phyloP scores from a whole-genome alignment of 176 grass and related monocot genomes.

The Bothriochloa decipiens region DNA sequence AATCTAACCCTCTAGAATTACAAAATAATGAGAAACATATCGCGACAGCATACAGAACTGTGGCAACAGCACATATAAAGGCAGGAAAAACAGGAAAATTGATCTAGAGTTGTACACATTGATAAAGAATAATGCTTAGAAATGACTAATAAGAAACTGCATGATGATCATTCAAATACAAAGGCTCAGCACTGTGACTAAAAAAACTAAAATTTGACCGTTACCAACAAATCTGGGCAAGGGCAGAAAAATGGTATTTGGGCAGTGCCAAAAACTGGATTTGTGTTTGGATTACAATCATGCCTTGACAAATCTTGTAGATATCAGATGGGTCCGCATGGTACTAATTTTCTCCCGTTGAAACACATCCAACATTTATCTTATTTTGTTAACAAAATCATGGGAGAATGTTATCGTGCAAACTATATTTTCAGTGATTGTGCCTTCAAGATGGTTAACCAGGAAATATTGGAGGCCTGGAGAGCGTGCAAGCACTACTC shows the following conservation, averaged over 20 bases:
- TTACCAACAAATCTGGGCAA: background rate
- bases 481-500: background rate
- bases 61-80: background rate
- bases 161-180: background rate
- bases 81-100: background rate
- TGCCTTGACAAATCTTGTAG: background rate
- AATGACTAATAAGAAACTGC: background rate
- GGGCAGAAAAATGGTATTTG: background rate
- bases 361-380: background rate
- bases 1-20: too few species aligned
- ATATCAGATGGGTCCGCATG: background rate
- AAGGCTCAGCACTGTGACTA: background rate
- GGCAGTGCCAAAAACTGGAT: background rate
- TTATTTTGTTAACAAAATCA: background rate
- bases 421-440: background rate
- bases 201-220: background rate
- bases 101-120: background rate
- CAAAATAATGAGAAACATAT: background rate
- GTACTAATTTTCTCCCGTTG: background rate
- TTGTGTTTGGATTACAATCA: background rate
- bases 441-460: background rate
- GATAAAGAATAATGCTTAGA: background rate
- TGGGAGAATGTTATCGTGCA: background rate
- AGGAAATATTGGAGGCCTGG: background rate
- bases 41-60: background rate